phyloP scores from a whole-genome alignment of 768 basidiomycete genomes.

The Tylopilus sp. region DNA sequence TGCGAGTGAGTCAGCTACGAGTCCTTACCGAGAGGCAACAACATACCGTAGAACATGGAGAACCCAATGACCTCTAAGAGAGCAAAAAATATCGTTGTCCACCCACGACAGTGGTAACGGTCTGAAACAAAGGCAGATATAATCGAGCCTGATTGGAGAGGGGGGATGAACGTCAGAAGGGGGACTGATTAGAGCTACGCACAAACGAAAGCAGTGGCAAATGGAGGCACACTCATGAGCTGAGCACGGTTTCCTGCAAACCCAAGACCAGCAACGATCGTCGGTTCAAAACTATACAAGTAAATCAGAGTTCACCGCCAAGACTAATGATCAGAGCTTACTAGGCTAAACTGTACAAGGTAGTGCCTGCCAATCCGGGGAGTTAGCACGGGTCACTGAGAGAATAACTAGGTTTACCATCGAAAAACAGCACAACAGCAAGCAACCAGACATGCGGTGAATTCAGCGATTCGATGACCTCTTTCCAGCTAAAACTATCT shows the following conservation, averaged over 20 bases:
- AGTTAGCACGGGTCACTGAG: neutral
- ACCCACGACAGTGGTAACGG: slow-evolving; percentile 47
- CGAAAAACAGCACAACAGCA: slow-evolving; percentile 49
- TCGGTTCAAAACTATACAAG: slow-evolving; percentile 59
- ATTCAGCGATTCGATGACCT: slow-evolving; percentile 46
- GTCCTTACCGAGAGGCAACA: neutral
- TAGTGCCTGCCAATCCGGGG: slow-evolving; percentile 10
- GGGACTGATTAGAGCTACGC: slow-evolving; percentile 14
- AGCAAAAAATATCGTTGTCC: slow-evolving; percentile 42
- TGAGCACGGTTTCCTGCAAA: slow-evolving; percentile 53
- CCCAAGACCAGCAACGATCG: slow-evolving; percentile 62
- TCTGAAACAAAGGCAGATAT: slow-evolving; percentile 50
- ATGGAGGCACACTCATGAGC: slow-evolving; percentile 61
- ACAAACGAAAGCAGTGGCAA: slow-evolving; percentile 48
- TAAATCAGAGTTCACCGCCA: slow-evolving; percentile 32
- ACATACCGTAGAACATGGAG: slow-evolving; percentile 51
- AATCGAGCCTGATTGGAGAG: slow-evolving; percentile 31
- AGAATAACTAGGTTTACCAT: slow-evolving; percentile 32
- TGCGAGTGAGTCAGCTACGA: slow-evolving; percentile 2
- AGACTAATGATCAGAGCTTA: slow-evolving; percentile 23
- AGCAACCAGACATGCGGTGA: slow-evolving; percentile 56
- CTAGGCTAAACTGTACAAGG: slow-evolving; percentile 19
- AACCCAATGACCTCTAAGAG: slow-evolving; percentile 48
- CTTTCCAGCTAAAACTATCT: slow-evolving; percentile 54
- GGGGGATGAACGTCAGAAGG: neutral